Evolutionary conservation across 805 yeast species (phyloP).

Genomic region (Lachancea dasiensis): DNA sequence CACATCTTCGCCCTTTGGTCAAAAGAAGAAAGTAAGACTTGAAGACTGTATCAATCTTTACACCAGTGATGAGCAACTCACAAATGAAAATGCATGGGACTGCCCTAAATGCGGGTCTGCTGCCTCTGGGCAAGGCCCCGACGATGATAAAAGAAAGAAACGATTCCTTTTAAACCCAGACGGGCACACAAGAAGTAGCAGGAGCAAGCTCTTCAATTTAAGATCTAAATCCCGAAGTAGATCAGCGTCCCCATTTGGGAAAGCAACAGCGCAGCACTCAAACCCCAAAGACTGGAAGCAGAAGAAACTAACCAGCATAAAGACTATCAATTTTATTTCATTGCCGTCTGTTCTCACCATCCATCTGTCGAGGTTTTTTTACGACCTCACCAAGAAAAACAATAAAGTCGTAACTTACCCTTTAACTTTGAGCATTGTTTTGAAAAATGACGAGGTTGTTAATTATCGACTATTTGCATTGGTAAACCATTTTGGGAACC

Average conservation of each 20-base stretch:
- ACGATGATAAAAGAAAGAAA: constrained; percentile 7
- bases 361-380: constrained; percentile 75
- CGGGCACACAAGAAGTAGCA: constrained; percentile 1
- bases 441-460: constrained; percentile 31
- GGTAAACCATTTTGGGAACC: constrained; percentile 65
- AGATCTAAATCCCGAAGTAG: constrained; percentile 26
- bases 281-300: constrained; percentile 10
- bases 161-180: constrained; percentile 6
- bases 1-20: constrained; percentile 22
- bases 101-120: constrained; percentile 59
- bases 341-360: constrained; percentile 75
- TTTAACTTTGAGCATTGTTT: constrained; percentile 42
- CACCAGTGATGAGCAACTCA: constrained; percentile 56
- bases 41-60: constrained; percentile 61
- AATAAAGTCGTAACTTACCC: constrained; percentile 51
- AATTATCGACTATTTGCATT: constrained; percentile 54
- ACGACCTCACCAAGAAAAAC: constrained; percentile 49
- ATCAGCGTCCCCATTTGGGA: constrained; percentile 30
- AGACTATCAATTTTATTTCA: constrained; percentile 67
- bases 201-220: constrained; percentile 20
- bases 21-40: constrained; percentile 37
- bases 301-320: constrained; percentile 43
- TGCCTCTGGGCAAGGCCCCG: constrained; percentile 8
- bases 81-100: constrained; percentile 77
- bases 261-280: neutral